These are phyloP conservation scores for Agaricales sp. DNA, from an alignment of 1,284 basidiomycete species.

Conservation along the genomic window DNA sequence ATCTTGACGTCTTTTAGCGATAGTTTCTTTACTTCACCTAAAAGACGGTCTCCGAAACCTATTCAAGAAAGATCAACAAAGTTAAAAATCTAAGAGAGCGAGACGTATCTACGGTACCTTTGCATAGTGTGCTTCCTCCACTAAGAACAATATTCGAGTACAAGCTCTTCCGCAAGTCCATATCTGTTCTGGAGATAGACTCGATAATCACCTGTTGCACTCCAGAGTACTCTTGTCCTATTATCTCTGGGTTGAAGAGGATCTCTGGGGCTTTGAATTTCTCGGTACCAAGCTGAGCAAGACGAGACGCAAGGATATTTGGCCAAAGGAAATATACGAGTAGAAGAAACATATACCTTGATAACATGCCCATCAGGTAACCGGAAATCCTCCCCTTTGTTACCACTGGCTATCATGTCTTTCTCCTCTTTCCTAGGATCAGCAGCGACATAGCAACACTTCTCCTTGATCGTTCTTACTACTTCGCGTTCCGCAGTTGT, in stretches of 20 bases:
- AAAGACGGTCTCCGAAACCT: conserved; percentile 94
- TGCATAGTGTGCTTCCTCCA: conserved; percentile 91
- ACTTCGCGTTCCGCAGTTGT: conserved; percentile 97
- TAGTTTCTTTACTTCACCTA: conserved; percentile 94
- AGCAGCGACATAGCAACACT: conserved; percentile 90
- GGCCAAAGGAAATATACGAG: conserved; percentile 6
- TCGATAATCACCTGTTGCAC: conserved; percentile 94
- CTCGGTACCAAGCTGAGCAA: conserved; percentile 77
- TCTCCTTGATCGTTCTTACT: conserved; percentile 96
- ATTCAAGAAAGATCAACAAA: no score
- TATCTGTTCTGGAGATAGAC: conserved; percentile 76
- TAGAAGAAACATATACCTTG: conserved; percentile 62
- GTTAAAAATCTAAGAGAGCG: conserved; percentile 9
- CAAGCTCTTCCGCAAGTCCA: conserved; percentile 89
- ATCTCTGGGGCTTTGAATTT: conserved; percentile 97
- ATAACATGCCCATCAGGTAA: conserved; percentile 94
- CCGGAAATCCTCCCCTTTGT: conserved; percentile 78
- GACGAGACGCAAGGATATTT: conserved; percentile 8
- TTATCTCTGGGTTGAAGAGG: conserved; percentile 94
- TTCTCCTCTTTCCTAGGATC: conserved; percentile 95
- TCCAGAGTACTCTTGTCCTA: conserved; percentile 94
- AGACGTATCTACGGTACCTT: conserved; percentile 39
- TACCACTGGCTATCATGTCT: conserved; percentile 57
- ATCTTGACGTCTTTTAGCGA: conserved; percentile 98
- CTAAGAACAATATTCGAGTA: conserved; percentile 97